A percentile compares a stretch with the other conserved stretches of the same genome.
Conservation (phyloP, 2,329 filamentous ascomycete species). For the Clonostachys rosea region DNA sequence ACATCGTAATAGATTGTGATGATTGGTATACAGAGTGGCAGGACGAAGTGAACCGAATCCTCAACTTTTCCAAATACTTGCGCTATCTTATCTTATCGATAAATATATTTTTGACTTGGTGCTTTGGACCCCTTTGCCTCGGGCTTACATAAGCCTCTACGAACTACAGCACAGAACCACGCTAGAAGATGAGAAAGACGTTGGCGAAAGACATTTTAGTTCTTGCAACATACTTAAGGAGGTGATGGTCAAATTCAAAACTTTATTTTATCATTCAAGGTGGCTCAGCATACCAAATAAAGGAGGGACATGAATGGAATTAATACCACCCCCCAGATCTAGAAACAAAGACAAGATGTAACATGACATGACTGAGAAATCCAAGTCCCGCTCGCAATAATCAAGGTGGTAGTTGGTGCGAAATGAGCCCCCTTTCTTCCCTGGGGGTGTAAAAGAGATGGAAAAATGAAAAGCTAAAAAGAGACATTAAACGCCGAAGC, state of each 20-base stretch:
- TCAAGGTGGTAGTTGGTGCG: too few relatives aligned
- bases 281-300: background rate
- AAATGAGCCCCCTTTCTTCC: too few relatives aligned
- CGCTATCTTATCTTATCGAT: constrained; percentile 3
- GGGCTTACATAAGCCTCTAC: too few relatives aligned
- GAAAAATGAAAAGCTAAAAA: background rate
- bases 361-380: background rate
- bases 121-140: too few relatives aligned
- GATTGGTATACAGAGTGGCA: too few relatives aligned
- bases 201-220: background rate
- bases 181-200: background rate
- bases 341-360: background rate
- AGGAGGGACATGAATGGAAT: constrained; percentile 7
- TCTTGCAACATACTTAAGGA: background rate
- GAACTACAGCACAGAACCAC: background rate
- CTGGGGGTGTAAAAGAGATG: background rate
- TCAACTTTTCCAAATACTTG: background rate
- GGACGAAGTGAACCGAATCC: too few relatives aligned
- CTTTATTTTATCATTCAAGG: background rate
- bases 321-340: background rate
- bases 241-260: background rate
- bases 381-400: too few relatives aligned
- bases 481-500: background rate
- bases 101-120: too few relatives aligned
- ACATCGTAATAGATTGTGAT: constrained; percentile 28